phyloP scores from a whole-genome alignment of 495 filamentous ascomycete genomes.

The Talaromyces adpressus region DNA sequence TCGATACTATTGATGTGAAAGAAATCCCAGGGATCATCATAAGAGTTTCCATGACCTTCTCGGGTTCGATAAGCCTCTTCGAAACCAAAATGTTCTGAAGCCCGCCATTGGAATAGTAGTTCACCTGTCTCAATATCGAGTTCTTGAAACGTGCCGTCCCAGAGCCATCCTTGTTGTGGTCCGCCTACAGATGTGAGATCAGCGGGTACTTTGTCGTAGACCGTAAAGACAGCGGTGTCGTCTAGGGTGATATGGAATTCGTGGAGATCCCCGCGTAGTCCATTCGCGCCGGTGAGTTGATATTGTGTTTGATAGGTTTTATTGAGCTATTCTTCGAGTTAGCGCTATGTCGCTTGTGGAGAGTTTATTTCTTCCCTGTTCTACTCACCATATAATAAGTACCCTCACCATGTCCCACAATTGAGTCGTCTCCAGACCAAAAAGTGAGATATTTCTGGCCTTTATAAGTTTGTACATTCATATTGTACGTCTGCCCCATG shows the following conservation, averaged over 20 bases:
- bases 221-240: conserved; percentile 16
- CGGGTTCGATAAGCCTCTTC: no score
- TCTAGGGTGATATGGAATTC: conserved; percentile 17
- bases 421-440: no score
- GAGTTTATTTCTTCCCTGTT: no score
- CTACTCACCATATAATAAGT: no score
- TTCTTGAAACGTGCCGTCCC: conserved; percentile 46
- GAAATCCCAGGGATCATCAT: conserved; percentile 50
- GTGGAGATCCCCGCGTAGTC: conserved; percentile 3
- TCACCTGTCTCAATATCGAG: conserved; percentile 43
- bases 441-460: no score
- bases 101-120: conserved; percentile 47
- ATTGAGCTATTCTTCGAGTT: no score
- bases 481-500: no score
- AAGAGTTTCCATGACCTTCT: conserved; percentile 18
- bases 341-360: no score
- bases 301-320: no score
- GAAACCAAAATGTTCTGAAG: conserved; percentile 41
- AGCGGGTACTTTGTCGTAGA: conserved; percentile 15
- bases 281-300: no score
- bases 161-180: conserved; percentile 31
- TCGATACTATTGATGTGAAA: conserved; percentile 26
- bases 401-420: no score
- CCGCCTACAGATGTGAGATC: conserved; percentile 17
- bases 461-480: no score